These are phyloP conservation scores for Penicillium maclennaniae DNA, from an alignment of 495 filamentous ascomycete genomes.

Conservation along the genomic window DNA sequence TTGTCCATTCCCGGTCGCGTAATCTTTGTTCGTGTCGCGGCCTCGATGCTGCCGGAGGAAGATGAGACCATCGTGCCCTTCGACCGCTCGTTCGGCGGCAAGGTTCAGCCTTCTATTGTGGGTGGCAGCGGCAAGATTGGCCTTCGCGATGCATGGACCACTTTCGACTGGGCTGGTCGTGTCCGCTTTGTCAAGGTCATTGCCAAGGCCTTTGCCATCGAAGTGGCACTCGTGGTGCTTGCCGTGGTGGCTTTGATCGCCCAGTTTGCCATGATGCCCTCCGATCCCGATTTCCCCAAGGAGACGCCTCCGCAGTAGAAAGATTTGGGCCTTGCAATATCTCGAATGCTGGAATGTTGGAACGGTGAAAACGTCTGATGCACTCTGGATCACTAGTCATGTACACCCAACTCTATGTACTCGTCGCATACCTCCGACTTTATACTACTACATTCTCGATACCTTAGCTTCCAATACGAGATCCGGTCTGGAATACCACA, in stretches of 20 bases:
- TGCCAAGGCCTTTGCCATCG: conserved; percentile 57
- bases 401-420: too few species aligned
- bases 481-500: background rate
- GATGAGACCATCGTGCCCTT: conserved; percentile 74
- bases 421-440: background rate
- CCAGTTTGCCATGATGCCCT: conserved; percentile 29
- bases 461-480: background rate
- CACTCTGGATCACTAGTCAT: too few species aligned
- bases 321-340: background rate
- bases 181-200: conserved; percentile 64
- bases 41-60: conserved; percentile 64
- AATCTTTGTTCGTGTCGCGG: conserved; percentile 64
- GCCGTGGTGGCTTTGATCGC: conserved; percentile 33
- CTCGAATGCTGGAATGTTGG: background rate
- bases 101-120: conserved; percentile 56
- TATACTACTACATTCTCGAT: background rate
- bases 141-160: conserved; percentile 67
- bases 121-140: conserved; percentile 66
- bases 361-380: background rate
- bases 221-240: conserved; percentile 42
- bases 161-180: conserved; percentile 62
- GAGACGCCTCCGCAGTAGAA: background rate
- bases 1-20: conserved; percentile 60
- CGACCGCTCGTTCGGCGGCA: conserved; percentile 63
- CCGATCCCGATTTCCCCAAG: background rate